Evolutionary conservation across 2,329 filamentous ascomycete species (phyloP), one percentile per base, ranked within the genome.

Genomic region (Aspergillus carbonarius): DNA sequence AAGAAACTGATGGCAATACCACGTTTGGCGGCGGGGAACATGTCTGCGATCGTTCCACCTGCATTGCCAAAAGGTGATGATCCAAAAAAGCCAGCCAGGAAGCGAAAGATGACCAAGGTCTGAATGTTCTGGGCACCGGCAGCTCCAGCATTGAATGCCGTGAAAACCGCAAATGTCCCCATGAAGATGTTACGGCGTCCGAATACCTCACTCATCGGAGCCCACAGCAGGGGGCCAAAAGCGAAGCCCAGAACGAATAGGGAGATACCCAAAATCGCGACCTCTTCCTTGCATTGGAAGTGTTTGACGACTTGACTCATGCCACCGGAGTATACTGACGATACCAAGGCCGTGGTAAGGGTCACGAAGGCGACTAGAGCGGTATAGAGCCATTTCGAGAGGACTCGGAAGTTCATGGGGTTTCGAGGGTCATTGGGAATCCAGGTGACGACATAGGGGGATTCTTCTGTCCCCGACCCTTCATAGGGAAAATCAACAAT

Each of bases 1-100:
- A 90, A 91, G 27, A 89, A 68, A n/a, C 84, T 82, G 62, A 86
- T 82, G 0, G 87, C 88, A 40, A 81, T 59, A 57, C 85, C 85
- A 60, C 85, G 74, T 53, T 85, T 75, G 0, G 76, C 71, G 2
- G 82, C 80, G 6, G 76, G 68, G 64, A 86, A 87, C 73, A 86
- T 83, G 67, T 88, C 85, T 10, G 85, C 83, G 60, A 87, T 84
- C 6, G 86, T 83, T 51, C 85, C 85, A 1, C 84, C 84, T 2
- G 83, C 82, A 66, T 88, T 88, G 30, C 84, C 87, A 62, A 88
- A 75, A 2, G 85, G 83, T 6, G 83, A 85, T 1, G 84, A 83
- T 8, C 85, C 86, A 66, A 87, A 88, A 6, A 83, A 74, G 34
- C 86, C 85, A 4, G 83, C 83, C 54, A 90, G 84, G 76, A 90